phyloP scores from a whole-genome alignment of 805 yeast genomes.

The Saccharomycopsis schoenii region DNA sequence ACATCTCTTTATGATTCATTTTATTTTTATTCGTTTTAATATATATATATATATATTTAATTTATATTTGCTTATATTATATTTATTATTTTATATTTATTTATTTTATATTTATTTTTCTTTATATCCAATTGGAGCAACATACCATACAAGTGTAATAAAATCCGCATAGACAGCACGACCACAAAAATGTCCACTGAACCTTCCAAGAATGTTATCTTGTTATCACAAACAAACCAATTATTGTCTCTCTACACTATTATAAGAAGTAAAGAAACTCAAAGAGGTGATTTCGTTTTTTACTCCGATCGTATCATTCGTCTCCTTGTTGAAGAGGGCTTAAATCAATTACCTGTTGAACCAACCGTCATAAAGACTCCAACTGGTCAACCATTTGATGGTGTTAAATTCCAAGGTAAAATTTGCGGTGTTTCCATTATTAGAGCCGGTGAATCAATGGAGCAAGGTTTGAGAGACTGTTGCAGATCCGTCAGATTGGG shows the following conservation, averaged over 20 bases:
- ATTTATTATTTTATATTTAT: too few species aligned
- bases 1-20: background rate
- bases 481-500: constrained; percentile 95
- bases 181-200: constrained; percentile 23
- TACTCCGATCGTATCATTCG: constrained; percentile 93
- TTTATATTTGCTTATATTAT: too few species aligned
- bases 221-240: constrained; percentile 85
- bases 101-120: too few species aligned
- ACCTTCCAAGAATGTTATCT: constrained; percentile 44
- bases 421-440: constrained; percentile 98
- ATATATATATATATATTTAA: too few species aligned
- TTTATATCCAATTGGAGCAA: background rate
- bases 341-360: constrained; percentile 88
- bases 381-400: constrained; percentile 59
- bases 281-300: constrained; percentile 87
- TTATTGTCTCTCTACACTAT: constrained; percentile 79
- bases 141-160: background rate
- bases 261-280: constrained; percentile 72
- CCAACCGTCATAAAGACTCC: constrained; percentile 62
- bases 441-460: constrained; percentile 99
- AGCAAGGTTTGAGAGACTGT: constrained; percentile 94
- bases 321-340: constrained; percentile 87
- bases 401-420: constrained; percentile 78
- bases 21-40: background rate
- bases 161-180: background rate